Evolutionary conservation across 345 rosid species (phyloP).

Genomic region (Dipteronia dyeriana): DNA sequence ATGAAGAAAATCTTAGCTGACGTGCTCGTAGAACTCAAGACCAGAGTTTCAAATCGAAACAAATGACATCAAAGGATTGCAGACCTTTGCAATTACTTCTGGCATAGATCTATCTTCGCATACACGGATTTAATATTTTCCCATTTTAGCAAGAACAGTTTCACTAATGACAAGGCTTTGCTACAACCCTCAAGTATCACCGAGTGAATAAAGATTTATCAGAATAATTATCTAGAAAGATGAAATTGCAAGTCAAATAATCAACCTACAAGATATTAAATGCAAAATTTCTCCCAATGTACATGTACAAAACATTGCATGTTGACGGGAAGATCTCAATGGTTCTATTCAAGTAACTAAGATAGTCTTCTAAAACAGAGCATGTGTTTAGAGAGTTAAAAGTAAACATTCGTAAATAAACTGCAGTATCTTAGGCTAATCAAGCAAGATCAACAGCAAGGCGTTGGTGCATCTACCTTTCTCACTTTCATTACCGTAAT

Average conservation of each 20-base stretch:
- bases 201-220: neutral
- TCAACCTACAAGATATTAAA: too few species aligned
- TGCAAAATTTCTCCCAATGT: too few species aligned
- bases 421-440: neutral
- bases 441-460: neutral
- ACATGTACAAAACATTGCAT: neutral
- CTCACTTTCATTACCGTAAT: too few species aligned
- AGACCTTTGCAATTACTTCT: neutral
- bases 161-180: neutral
- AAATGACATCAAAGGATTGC: neutral
- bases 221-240: neutral
- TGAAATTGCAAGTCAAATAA: neutral
- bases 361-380: neutral
- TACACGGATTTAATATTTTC: too few species aligned
- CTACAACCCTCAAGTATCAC: neutral
- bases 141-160: neutral
- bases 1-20: neutral
- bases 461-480: neutral
- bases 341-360: neutral
- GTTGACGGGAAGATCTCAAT: neutral
- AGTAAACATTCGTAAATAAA: neutral
- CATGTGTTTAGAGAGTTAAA: neutral
- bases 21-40: neutral
- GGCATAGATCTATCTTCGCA: too few species aligned
- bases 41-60: neutral